Conservation (phyloP, 805 yeast species). For the Wickerhamiella brachini region DNA sequence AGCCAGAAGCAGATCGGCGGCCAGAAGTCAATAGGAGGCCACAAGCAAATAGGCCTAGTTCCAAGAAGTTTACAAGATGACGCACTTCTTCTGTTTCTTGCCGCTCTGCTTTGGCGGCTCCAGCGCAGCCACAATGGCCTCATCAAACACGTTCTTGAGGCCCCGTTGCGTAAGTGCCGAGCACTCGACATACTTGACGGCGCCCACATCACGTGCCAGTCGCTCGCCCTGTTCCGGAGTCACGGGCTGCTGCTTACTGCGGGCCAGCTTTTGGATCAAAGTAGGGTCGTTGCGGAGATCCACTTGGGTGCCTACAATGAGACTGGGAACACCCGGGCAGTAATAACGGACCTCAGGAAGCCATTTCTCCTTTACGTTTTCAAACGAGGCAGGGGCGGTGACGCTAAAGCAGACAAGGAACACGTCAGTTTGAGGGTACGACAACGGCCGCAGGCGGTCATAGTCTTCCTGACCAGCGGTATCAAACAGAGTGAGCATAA, state of each 20-base stretch:
- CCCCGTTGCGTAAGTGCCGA: conserved; percentile 97
- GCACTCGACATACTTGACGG: conserved; percentile 94
- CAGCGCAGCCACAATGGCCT: conserved; percentile 94
- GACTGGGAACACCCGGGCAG: conserved; percentile 96
- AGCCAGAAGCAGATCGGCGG: no score
- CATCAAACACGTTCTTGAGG: conserved; percentile 93
- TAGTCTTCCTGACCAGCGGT: conserved; percentile 99
- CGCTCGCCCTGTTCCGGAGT: conserved; percentile 79
- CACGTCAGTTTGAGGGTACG: conserved; percentile 95
- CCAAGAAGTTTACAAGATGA: conserved; percentile 42
- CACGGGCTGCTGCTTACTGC: conserved; percentile 82
- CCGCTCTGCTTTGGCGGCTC: conserved; percentile 74
- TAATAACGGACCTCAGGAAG: conserved; percentile 96
- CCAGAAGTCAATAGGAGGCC: no score
- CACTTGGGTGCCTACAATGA: conserved; percentile 92
- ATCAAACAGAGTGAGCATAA: conserved; percentile 91
- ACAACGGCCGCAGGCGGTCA: conserved; percentile 90
- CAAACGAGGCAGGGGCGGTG: conserved; percentile 93
- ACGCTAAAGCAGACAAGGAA: conserved; percentile 92
- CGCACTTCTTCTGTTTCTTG: conserved; percentile 64
- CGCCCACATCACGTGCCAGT: conserved; percentile 84
- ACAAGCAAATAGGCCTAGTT: no score
- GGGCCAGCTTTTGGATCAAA: conserved; percentile 73
- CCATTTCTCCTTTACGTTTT: conserved; percentile 97
- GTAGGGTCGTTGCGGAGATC: conserved; percentile 91